Evolutionary conservation across 148 eudicot genomes (phyloP), one percentile per base, ranked within the genome.

Genomic region (Diospyros kaki): DNA sequence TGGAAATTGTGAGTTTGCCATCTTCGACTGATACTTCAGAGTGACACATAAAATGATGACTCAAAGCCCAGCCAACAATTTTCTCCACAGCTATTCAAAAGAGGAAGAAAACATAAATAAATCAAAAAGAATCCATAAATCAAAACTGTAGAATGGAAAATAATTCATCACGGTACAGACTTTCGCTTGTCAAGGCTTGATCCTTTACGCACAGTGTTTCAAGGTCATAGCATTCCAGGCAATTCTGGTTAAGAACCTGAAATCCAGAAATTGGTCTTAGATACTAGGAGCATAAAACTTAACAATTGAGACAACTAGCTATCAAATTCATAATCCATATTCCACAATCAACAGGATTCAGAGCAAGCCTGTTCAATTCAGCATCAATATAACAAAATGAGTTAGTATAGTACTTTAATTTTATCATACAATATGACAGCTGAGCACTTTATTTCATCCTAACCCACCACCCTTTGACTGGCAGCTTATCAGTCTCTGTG

Each of bases 31-130:
- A 68, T 74, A 78, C 78, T 75, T 90, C 93, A 76, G 80, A 80
- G 70, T 69, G 52, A 53, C 87, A 81, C 99, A 92, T 95, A 15
- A 90, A 86, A 73, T 93, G 97, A 81, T 91, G 93, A 81, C 91
- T 86, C 63, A 89, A 75, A 77, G 97, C 99, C 99, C 99, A 95
- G 18, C 99, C 97, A 78, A 89, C 60, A 42, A 87, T 80, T 85
- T 95, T 90, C 81, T 94, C 97, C 53, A 81, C 97, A 82, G 83
- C 98, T 94, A 74, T 58, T 68, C 69, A 5, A 62, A 60, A 74
- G 56, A 73, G 65, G 48, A 77, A 50, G 53, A 64, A 11, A 64
- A 66, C 54, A 40, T 39, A n/a, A 51, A 68, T 3, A 65, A 65
- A 74, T 64, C 50, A 41, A 45, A 76, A 55, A 41, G 43, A 76